Conservation (phyloP, 2,329 filamentous ascomycete genomes). For the Pyrenochaeta sp. region DNA sequence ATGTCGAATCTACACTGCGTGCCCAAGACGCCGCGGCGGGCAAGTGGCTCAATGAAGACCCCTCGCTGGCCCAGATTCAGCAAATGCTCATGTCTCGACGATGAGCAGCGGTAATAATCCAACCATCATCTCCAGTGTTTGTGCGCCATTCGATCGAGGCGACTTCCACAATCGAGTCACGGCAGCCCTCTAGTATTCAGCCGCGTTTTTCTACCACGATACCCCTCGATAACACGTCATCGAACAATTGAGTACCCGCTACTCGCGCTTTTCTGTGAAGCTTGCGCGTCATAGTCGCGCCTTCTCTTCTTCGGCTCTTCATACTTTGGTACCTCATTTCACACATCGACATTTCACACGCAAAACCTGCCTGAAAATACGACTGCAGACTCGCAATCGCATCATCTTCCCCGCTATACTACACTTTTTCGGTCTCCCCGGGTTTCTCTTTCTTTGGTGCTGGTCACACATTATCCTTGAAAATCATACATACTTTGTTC, state of each 20-base stretch:
- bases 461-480: conserved; percentile 18
- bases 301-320: background rate
- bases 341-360: background rate
- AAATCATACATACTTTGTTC: conserved; percentile 16
- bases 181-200: conserved; percentile 2
- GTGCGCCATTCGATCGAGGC: conserved; percentile 10
- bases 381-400: background rate
- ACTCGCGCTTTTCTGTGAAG: background rate
- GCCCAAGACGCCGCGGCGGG: conserved; percentile 64
- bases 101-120: conserved; percentile 17
- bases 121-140: background rate
- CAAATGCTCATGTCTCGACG: conserved; percentile 45
- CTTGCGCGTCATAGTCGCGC: background rate
- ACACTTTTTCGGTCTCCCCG: background rate
- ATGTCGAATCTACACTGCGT: conserved; percentile 64
- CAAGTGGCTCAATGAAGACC: conserved; percentile 70
- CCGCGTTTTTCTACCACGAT: conserved; percentile 24
- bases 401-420: background rate
- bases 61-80: conserved; percentile 61
- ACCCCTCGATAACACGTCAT: conserved; percentile 24
- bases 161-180: no score
- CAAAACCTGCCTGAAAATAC: background rate
- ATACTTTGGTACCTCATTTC: background rate
- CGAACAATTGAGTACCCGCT: background rate
- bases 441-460: conserved; percentile 11